These are phyloP conservation scores for Hypoxylon trugodes DNA, from an alignment of 495 filamentous ascomycete species.

Conservation along the genomic window DNA sequence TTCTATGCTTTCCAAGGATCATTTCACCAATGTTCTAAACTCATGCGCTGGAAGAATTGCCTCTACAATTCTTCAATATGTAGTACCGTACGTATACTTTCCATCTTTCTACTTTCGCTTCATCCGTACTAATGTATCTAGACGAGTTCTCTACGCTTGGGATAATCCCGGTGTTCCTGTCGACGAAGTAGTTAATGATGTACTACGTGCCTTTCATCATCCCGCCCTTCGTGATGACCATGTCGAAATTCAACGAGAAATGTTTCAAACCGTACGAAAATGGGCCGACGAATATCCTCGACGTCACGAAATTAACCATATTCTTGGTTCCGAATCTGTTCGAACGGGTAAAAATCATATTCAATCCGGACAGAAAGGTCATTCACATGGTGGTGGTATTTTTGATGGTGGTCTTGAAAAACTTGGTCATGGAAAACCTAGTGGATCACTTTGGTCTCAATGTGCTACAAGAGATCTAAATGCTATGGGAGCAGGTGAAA, in stretches of 20 bases:
- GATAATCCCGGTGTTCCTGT: constrained; percentile 82
- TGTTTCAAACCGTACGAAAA: constrained; percentile 81
- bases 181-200: constrained; percentile 79
- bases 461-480: constrained; percentile 54
- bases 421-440: constrained; percentile 60
- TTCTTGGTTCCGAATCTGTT: constrained; percentile 84
- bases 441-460: constrained; percentile 61
- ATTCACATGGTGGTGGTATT: constrained; percentile 52
- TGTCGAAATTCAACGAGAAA: constrained; percentile 80
- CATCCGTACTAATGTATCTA: constrained; percentile 25
- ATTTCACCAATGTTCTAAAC: constrained; percentile 94
- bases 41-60: constrained; percentile 85
- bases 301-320: constrained; percentile 69
- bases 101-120: background rate
- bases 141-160: constrained; percentile 87
- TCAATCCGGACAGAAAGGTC: constrained; percentile 36
- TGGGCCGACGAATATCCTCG: constrained; percentile 77
- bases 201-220: constrained; percentile 85
- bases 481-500: constrained; percentile 42
- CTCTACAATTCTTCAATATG: constrained; percentile 79
- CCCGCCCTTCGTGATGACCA: constrained; percentile 76
- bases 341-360: constrained; percentile 78
- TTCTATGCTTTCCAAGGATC: constrained; percentile 93
- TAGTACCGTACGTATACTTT: constrained; percentile 66
- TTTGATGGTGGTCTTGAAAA: constrained; percentile 49